phyloP scores from a whole-genome alignment of 768 basidiomycete species.

The Lentinus tigrinus region DNA sequence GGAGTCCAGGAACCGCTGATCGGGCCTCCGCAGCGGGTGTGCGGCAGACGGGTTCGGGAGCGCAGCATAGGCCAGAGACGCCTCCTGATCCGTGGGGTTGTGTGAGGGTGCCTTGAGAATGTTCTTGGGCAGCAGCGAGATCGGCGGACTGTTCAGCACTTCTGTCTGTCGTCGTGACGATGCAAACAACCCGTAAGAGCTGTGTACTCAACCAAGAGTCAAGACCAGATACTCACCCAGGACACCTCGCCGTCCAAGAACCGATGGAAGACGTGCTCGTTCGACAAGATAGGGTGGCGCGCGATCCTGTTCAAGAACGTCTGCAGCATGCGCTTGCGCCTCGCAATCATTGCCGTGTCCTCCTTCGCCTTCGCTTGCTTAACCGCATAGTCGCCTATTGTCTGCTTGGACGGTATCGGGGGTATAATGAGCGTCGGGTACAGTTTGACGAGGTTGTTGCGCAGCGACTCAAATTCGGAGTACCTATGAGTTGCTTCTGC shows the following conservation, averaged over 20 bases:
- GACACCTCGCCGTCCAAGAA: constrained; percentile 96
- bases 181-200: not conserved
- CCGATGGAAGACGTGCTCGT: constrained; percentile 93
- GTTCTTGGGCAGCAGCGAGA: constrained; percentile 92
- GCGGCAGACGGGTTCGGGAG: constrained; percentile 88
- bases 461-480: constrained; percentile 95
- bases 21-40: constrained; percentile 87
- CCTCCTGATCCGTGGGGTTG: constrained; percentile 81
- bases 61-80: constrained; percentile 72
- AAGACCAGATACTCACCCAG: constrained; percentile 60
- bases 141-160: constrained; percentile 88
- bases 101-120: constrained; percentile 93
- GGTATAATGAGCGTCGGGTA: constrained; percentile 97
- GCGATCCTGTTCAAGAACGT: constrained; percentile 91
- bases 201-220: not conserved
- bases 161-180: constrained; percentile 64
- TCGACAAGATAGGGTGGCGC: constrained; percentile 91
- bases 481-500: constrained; percentile 87
- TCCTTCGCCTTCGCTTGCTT: constrained; percentile 97
- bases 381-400: constrained; percentile 92
- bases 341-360: constrained; percentile 86
- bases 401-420: constrained; percentile 96
- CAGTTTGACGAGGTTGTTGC: constrained; percentile 76
- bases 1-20: constrained; percentile 94
- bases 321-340: constrained; percentile 91